phyloP scores from a whole-genome alignment of 2,329 filamentous ascomycete species.

The Trichoderma oligosporum region DNA sequence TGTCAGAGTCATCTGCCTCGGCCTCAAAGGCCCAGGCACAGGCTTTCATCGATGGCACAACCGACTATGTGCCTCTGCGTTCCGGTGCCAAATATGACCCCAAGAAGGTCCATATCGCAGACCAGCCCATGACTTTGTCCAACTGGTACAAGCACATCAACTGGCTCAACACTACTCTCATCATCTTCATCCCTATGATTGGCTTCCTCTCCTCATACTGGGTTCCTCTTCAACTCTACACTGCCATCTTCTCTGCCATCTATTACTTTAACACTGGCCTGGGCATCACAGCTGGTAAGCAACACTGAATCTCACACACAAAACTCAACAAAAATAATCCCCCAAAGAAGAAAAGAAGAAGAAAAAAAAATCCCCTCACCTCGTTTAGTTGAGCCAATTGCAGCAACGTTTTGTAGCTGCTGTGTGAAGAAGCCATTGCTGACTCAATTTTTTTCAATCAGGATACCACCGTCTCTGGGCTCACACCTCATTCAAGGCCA shows the following conservation, averaged over 20 bases:
- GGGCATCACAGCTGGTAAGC: constrained; percentile 71
- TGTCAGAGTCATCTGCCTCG: constrained; percentile 38
- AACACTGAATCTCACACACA: too few species aligned
- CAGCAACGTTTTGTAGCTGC: too few species aligned
- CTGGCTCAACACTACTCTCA: constrained; percentile 84
- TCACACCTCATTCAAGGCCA: constrained; percentile 78
- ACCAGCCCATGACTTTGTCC: constrained; percentile 70
- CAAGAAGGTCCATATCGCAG: constrained; percentile 81
- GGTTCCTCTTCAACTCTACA: constrained; percentile 70
- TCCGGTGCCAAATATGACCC: constrained; percentile 42
- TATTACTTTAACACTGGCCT: constrained; percentile 85
- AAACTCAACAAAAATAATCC: too few species aligned
- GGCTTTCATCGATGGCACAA: constrained; percentile 51
- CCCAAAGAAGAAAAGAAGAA: too few species aligned
- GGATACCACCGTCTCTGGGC: constrained; percentile 71
- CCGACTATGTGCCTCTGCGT: constrained; percentile 52
- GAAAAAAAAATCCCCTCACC: too few species aligned
- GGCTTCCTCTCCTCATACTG: constrained; percentile 73
- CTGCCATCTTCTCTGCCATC: constrained; percentile 65
- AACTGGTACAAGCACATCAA: constrained; percentile 94
- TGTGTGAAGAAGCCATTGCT: too few species aligned
- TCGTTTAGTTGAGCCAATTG: too few species aligned
- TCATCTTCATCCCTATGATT: constrained; percentile 70
- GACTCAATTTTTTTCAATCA: constrained; percentile 10
- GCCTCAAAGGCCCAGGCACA: constrained; percentile 39